A percentile compares a stretch with the other conserved stretches of the same genome.
Evolutionary conservation across 306 rosid genomes (phyloP).

Genomic region (Dryas drummondii): DNA sequence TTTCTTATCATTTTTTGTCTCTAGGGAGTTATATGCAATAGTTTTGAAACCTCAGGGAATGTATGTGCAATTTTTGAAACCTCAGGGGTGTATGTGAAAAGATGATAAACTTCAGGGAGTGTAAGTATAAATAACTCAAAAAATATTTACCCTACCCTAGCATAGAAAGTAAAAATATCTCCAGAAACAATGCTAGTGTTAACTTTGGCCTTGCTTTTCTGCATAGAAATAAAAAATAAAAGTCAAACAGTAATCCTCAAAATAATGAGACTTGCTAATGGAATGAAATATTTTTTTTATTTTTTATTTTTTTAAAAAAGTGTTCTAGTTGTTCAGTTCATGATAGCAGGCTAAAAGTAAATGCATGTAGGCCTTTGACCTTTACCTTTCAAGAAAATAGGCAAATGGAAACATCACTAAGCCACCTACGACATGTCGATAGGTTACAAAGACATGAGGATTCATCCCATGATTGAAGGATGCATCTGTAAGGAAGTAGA

Average conservation of each 20-base stretch:
- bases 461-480: constrained; percentile 45
- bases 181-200: constrained; percentile 37
- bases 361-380: not conserved
- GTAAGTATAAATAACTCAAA: no score
- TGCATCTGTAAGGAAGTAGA: constrained; percentile 40
- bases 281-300: no score
- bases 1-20: no score
- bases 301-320: not conserved
- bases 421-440: constrained; percentile 39
- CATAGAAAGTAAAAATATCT: constrained; percentile 43
- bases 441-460: constrained; percentile 48
- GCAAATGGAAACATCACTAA: constrained; percentile 45
- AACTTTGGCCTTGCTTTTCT: constrained; percentile 44
- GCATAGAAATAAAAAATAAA: constrained; percentile 14
- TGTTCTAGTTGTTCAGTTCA: not conserved
- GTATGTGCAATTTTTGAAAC: no score
- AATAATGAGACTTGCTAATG: not conserved
- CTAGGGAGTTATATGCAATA: no score
- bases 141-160: constrained; percentile 26
- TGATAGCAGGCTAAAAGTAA: not conserved
- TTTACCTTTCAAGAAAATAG: constrained; percentile 48
- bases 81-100: no score
- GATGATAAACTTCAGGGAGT: no score
- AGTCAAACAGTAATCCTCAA: not conserved
- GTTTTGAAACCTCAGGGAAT: no score